Base-by-base conservation (phyloP, 2,329 filamentous ascomycete genomes). In the Akanthomyces lecanii region DNA sequence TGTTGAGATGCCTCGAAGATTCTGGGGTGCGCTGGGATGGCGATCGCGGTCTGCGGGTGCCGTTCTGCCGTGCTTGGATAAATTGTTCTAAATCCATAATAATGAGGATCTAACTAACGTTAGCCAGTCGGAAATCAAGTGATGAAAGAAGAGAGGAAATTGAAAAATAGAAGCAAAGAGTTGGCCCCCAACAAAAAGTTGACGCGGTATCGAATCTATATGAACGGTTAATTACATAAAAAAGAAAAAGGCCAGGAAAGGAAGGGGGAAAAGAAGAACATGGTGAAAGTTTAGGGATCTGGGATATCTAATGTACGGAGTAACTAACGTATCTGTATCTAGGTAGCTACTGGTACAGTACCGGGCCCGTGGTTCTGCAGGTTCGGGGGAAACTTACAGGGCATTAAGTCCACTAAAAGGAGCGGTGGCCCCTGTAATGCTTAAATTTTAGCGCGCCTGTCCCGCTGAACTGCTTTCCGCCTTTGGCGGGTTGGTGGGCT, bases 41-140 rank as follows among this genome's bases (percentile, higher is more conserved):
- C 55, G 55, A 58, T 50, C 44, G 42, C 30, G 55, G 44, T 50
- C 55, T 58, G 44, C 30, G 44, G 44, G 44, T 58, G 42, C 55
- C 55, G 30, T 58, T 50, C 42, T 57, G 54, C 42, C 42, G 54
- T 23, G 54, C 42, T 42, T 36, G 28, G 42, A 47, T 57, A 47
- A 57, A 57, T 48, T 57, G 42, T 57, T 57, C 54, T 48, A 38
- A 57, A 57, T 47, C 38, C 42, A 57, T 57, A 21, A 57, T 57
- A 21, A 36, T 36, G 54, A 48, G 28, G 54, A 48, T 57, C 36
- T 42, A 56, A 38, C 25, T 56, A 25, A 25, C 21, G 21, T 21
- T 45, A 45, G 23, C 38, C 4, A 36, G 23, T 30, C 38, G 23
- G 23, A 56, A 55, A 55, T 55, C 21, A 44, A 56, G 40, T 44